Conservation (phyloP, 345 rosid species). For the Pugionium cornutum region DNA sequence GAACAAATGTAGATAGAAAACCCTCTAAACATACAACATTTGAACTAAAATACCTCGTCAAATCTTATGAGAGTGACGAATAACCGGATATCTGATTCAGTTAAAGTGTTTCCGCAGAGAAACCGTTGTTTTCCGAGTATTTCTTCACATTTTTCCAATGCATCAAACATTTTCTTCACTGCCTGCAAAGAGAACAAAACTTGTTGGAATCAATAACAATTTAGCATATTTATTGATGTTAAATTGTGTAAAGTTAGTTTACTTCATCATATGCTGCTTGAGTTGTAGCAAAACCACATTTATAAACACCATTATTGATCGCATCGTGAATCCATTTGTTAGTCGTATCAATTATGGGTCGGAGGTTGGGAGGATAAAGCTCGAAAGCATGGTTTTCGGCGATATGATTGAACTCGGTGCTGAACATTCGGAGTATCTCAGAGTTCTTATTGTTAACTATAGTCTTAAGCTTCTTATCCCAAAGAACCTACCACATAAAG, state of each 20-base stretch:
- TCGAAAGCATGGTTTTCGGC: constrained; percentile 50
- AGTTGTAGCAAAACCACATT: constrained; percentile 33
- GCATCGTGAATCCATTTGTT: constrained; percentile 54
- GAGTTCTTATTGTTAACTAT: constrained; percentile 61
- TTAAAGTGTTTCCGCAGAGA: constrained; percentile 64
- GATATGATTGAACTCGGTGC: constrained; percentile 50
- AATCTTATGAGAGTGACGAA: constrained; percentile 91
- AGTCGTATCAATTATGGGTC: constrained; percentile 42
- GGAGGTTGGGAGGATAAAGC: constrained; percentile 49
- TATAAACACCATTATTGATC: constrained; percentile 58
- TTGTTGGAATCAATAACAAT: not conserved
- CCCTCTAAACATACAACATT: not conserved
- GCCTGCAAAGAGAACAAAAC: constrained; percentile 50
- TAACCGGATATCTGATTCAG: constrained; percentile 76
- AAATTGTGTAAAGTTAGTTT: not conserved
- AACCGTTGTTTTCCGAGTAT: constrained; percentile 67
- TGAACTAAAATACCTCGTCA: constrained; percentile 62
- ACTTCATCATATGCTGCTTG: constrained; percentile 56
- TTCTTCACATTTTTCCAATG: constrained; percentile 74
- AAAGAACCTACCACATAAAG: constrained; percentile 42
- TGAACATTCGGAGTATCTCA: constrained; percentile 58
- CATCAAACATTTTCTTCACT: constrained; percentile 59
- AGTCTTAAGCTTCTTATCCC: constrained; percentile 65
- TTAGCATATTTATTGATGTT: too few relatives aligned
- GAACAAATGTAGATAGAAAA: not conserved